Base-by-base conservation (phyloP, 2,329 filamentous ascomycete genomes). In the Fusarium albosuccineum region DNA sequence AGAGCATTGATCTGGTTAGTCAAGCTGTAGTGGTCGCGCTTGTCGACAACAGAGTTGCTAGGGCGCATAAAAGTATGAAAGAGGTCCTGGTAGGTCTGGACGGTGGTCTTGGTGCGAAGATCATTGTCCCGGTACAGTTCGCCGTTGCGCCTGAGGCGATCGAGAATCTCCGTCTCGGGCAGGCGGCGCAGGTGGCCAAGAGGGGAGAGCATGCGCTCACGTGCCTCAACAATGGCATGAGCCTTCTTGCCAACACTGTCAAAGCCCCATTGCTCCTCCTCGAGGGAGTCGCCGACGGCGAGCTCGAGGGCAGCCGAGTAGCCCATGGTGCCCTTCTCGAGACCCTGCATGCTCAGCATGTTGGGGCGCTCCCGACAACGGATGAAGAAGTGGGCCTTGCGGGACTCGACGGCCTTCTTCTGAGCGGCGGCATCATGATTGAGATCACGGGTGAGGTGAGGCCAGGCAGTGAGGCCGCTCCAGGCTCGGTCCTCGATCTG, bases 321-420 rank as follows among this genome's bases (percentile, higher is more conserved):
- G 54, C 91, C 91, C 73, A 92, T 82, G 16, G 89, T 91, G 41
- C 91, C 91, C 74, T 89, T 89, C 74, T 93, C 91, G 33, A 91
- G 78, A 4, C 90, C 91, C 67, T 91, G 88, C 81, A 90, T 89
- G 80, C 88, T 91, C 61, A 92, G 82, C 90, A 92, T 92, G 75
- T 86, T 91, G 40, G 91, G 91, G 22, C 87, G 79, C 73, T 91
- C 89, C 46, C 84, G 82, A 66, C 86, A 87, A 57, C 84, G 82
- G 40, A 87, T 81, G 72, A 86, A 85, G 74, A 88, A 89, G 74
- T 89, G 87, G 58, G 86, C 83, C 57, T 82, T 82, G 61, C 79
- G 80, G 64, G 81, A 82, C 71, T 81, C 81, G 52, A 77, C 78
- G 39, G 78, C 79, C 57, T 80, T 79, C 52, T 79, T 80, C 66